Evolutionary conservation across 129 eudicot species (phyloP).

Genomic region (Helianthus tuberosus): DNA sequence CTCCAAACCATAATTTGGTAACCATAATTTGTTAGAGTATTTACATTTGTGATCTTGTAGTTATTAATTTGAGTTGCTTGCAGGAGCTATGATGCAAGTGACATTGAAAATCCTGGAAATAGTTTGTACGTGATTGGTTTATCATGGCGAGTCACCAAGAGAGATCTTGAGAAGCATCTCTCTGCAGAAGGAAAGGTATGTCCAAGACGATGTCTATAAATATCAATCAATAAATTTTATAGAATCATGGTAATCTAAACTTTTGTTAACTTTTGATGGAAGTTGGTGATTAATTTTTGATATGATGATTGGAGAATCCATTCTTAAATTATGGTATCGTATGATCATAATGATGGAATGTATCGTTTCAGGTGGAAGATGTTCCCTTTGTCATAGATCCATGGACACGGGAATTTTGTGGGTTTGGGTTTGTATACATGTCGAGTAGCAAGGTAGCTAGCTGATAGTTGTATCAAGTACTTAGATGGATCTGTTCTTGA

Average conservation of each 20-base stretch:
- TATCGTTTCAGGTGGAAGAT: too few species aligned
- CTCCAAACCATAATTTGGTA: too few species aligned
- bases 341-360: constrained; percentile 61
- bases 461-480: constrained; percentile 78
- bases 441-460: constrained; percentile 77
- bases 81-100: too few species aligned
- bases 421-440: constrained; percentile 94
- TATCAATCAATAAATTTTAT: not conserved
- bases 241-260: not conserved
- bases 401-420: constrained; percentile 76
- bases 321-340: not conserved
- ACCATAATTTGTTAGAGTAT: too few species aligned
- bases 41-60: too few species aligned
- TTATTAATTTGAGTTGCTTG: too few species aligned
- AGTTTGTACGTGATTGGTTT: too few species aligned
- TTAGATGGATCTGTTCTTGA: constrained; percentile 83
- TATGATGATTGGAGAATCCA: not conserved
- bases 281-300: not conserved
- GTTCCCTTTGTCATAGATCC: constrained; percentile 89
- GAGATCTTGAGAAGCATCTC: too few species aligned
- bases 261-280: too few species aligned
- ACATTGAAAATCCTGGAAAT: too few species aligned
- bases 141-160: too few species aligned
- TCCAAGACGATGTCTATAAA: not conserved
- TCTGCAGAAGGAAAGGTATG: constrained; percentile 81